Evolutionary conservation across 1,139 yeast species (phyloP), one percentile per base, ranked within the genome.

Genomic region (Petasospora rhodanensis): DNA sequence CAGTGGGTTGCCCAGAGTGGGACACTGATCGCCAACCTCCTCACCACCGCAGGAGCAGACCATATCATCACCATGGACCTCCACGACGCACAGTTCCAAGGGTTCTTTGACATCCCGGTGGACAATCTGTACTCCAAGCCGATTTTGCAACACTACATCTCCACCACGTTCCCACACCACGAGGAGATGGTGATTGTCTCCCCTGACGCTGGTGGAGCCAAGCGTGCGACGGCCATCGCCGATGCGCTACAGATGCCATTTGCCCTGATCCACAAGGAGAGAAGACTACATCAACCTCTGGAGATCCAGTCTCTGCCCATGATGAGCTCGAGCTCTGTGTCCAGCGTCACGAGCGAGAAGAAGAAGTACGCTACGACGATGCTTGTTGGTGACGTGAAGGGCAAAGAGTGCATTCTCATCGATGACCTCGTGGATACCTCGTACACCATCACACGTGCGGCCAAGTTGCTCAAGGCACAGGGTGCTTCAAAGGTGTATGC

Each of bases 201-300:
- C 1, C 98, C 98, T 4, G 98, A 91, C 65, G 98, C 98, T 5
- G 98, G 98, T 52, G 98, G 98, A 38, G 98, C 97, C 31, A 91
- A 91, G 57, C 68, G 97, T 45, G 97, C 98, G 21, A 84, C 96
- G 2, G 80, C 91, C 1, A 73, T 91, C 43, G 98, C 98, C 3
- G 99, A 91, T 60, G 75, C 84, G 1, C 64, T 93, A 41, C 91
- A 87, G 14, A 75, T 93, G 65, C 73, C 89, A 21, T 89, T 93
- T 66, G 98, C 99, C 0, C 68, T 93, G 56, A 87, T 93, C 47
- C 97, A 93, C 62, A 93, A 93, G 60, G 99, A 93, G 56, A 72
- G 96, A 55, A 70, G 95, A 79, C 22, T 61, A 47, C 47, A 44
- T 49, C 44, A 33, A 18, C 34, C 31, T 20, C 28, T 36, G 7